These are phyloP conservation scores for Lactifluus volemus DNA, from an alignment of 768 basidiomycete genomes.

Conservation along the genomic window DNA sequence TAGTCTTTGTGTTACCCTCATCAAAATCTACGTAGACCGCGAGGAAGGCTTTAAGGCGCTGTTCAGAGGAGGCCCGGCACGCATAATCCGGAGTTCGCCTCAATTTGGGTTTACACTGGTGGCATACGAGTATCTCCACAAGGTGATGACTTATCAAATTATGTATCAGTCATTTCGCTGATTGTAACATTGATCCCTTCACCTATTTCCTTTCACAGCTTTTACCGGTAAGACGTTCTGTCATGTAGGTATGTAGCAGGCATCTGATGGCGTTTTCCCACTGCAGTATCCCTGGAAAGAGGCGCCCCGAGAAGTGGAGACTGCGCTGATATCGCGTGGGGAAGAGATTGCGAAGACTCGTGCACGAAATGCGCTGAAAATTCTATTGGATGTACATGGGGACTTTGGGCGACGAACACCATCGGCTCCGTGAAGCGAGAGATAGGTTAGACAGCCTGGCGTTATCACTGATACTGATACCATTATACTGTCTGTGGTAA, in stretches of 20 bases:
- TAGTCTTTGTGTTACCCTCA: neutral
- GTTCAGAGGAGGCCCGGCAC: slow-evolving; percentile 88
- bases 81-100: slow-evolving; percentile 79
- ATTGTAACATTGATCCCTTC: neutral
- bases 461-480: neutral
- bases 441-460: neutral
- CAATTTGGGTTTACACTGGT: slow-evolving; percentile 94
- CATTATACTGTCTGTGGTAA: neutral
- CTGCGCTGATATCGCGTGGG: slow-evolving; percentile 55
- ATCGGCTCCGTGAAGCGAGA: neutral
- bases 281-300: slow-evolving; percentile 76
- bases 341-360: slow-evolving; percentile 85
- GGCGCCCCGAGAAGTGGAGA: slow-evolving; percentile 58
- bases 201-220: neutral
- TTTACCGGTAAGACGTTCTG: slow-evolving; percentile 13
- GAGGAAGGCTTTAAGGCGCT: slow-evolving; percentile 87
- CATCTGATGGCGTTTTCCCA: slow-evolving; percentile 18
- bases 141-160: slow-evolving; percentile 29
- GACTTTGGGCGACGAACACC: slow-evolving; percentile 40
- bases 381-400: slow-evolving; percentile 82
- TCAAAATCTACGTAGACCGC: slow-evolving; percentile 40
- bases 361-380: slow-evolving; percentile 92
- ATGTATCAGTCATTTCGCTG: neutral
- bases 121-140: slow-evolving; percentile 66
- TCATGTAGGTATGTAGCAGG: neutral